Evolutionary conservation across 257 asterid genomes (phyloP), one percentile per base, ranked within the genome.

Genomic region (Handroanthus guayacan): DNA sequence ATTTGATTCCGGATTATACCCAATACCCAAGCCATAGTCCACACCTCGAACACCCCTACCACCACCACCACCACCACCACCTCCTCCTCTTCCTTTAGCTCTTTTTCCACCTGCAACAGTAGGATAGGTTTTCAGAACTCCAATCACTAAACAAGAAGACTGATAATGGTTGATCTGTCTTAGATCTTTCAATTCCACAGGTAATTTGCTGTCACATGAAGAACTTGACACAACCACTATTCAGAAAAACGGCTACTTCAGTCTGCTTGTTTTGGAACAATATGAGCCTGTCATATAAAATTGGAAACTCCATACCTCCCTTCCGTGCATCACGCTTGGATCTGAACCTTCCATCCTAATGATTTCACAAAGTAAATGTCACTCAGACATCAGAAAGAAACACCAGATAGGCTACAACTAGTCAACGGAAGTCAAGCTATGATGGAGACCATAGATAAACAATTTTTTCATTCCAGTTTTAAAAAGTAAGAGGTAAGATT

Each of bases 321-420:
- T 92, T 95, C 54, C 98, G 87, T n/a, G 98, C 91, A 84, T 95
- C 99, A 47, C 98, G 95, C 87, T 93, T 95, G 69, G 98, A 92
- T 87, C 97, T 88, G 90, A 86, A 95, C 89, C 95, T 89, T 78
- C 99, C 99, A 76, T 95, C 99, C 99, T 95, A 79, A 78, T 82
- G 79, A 84, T 78, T 82, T 41, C 67, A 85, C 69, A 85, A 79
- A 82, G 76, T 71, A 81, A 78, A 81, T 48, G 80, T 78, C 86
- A 86, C 66, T 79, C 64, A 66, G 75, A 67, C 45, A 77, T 13
- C 63, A 17, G 72, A 85, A 39, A 80, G 57, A 64, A 72, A 51
- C 55, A 71, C 14, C 18, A 65, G 52, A 78, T 18, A 67, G 44
- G 79, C 63, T 67, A 48, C 45, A 67, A 37, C 31, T 66, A 50